Evolutionary conservation across 257 asterid species (phyloP), one percentile per base, ranked within the genome.

Genomic region (Penstemon eatonii): DNA sequence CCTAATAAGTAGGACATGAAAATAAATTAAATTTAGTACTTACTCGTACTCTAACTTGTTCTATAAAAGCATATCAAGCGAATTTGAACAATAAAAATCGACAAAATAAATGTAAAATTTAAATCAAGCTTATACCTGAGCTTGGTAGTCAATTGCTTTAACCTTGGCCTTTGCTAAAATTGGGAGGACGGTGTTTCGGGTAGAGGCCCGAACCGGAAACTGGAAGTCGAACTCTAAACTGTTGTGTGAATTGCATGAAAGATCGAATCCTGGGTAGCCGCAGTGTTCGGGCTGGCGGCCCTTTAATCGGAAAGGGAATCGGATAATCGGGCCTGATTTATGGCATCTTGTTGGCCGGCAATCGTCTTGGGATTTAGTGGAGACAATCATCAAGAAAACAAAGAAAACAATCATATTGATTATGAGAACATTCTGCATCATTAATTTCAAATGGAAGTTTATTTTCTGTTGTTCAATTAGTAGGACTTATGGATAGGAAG

Each of bases 301-400:
- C 11, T 60, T 53, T 55, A 88, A 75, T 49, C 79, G 72, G 46
- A 88, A 88, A 3, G 95, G 95, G 72, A 88, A 85, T 4, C 87
- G 90, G 71, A 88, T 71, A 7, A 1, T 1, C 11, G 87, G 90
- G 47, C 77, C 84, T 0, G 56, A 19, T 0, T 15, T 38, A 9
- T 65, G 38, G 70, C 95, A 85, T 49, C 78, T 87, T 19, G 86
- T 65, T 53, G 87, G 86, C 60, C n/a, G 66, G 67, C 96, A 90
- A 25, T 80, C 80, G 47, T 81, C 84, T 78, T 86, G 89, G 18
- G 73, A 82, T 50, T 71, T 49, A 47, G 80, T 83, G 6, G 63
- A 50, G 37, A 11, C 60, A 51, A 78, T 61, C 33, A 25, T 25
- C 64, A 81, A 54, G 73, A 66, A 54, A 36, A 75, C 53, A 4